Evolutionary conservation across 208 protist species (phyloP).

Genomic region (Acanthamoeba castellanii): DNA sequence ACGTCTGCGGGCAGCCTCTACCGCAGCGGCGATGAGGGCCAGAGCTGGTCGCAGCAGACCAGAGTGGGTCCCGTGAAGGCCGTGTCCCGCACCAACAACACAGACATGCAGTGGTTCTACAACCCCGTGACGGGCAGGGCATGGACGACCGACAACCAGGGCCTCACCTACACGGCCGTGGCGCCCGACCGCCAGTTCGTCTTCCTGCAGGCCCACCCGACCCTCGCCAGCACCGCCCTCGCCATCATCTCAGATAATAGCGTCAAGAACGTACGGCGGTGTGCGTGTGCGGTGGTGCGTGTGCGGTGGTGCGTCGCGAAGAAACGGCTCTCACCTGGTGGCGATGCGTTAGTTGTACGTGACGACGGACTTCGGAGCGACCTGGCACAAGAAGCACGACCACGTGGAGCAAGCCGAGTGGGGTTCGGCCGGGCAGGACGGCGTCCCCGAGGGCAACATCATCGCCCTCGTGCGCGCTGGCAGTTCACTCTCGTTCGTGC

Average conservation of each 20-base stretch:
- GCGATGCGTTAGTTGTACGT: slow-evolving; percentile 3
- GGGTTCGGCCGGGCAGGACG: background rate
- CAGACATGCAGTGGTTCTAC: slow-evolving; percentile 43
- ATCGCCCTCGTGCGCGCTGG: background rate
- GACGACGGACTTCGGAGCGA: slow-evolving; percentile 30
- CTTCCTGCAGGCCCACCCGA: slow-evolving; percentile 33
- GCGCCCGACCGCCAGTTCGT: background rate
- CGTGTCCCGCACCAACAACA: background rate
- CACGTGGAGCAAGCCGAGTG: slow-evolving; percentile 37
- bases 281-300: background rate
- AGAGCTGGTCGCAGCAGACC: background rate
- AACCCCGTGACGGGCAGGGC: background rate
- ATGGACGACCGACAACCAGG: slow-evolving; percentile 3
- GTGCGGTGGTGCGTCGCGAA: background rate
- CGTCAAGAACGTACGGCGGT: background rate
- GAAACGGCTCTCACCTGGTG: background rate
- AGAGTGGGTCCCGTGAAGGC: background rate
- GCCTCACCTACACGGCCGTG: slow-evolving; percentile 8
- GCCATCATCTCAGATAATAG: background rate
- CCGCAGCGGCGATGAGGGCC: slow-evolving; percentile 28
- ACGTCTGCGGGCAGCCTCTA: background rate
- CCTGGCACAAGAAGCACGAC: background rate
- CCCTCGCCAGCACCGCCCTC: background rate
- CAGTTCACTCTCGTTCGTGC: background rate
- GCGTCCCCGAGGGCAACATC: slow-evolving; percentile 15